These are phyloP conservation scores for Colletotrichum tamarilloi DNA, from an alignment of 2,329 filamentous ascomycete species.

Conservation along the genomic window DNA sequence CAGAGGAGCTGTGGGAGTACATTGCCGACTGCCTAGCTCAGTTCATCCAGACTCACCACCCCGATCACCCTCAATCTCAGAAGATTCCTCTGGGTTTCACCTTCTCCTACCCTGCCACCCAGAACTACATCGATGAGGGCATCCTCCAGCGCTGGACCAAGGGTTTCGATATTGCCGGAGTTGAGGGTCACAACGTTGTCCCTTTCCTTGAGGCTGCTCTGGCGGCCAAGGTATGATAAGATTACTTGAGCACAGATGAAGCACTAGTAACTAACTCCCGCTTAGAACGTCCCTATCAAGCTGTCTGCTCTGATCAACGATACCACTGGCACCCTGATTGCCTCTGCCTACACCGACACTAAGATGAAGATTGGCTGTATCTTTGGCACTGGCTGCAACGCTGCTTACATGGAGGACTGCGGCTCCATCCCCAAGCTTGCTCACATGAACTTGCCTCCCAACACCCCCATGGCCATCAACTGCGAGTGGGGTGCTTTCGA, in stretches of 20 bases:
- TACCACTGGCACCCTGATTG: slow-evolving; percentile 96
- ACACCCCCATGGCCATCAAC: slow-evolving; percentile 93
- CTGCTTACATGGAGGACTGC: slow-evolving; percentile 95
- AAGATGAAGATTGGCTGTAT: slow-evolving; percentile 97
- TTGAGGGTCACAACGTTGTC: slow-evolving; percentile 91
- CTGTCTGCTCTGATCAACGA: slow-evolving; percentile 96
- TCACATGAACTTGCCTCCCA: slow-evolving; percentile 86
- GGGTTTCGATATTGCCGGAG: slow-evolving; percentile 92
- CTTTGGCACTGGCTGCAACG: slow-evolving; percentile 98
- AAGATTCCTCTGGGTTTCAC: slow-evolving; percentile 90
- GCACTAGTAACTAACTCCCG: background rate
- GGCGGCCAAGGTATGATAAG: slow-evolving; percentile 66
- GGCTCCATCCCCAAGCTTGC: slow-evolving; percentile 94
- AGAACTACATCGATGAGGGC: slow-evolving; percentile 93
- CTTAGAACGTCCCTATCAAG: slow-evolving; percentile 87
- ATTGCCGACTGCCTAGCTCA: slow-evolving; percentile 92
- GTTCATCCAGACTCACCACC: slow-evolving; percentile 89
- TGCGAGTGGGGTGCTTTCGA: slow-evolving; percentile 98
- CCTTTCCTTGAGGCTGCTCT: slow-evolving; percentile 87
- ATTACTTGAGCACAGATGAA: background rate
- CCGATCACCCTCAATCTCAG: slow-evolving; percentile 69
- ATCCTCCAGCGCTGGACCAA: slow-evolving; percentile 97
- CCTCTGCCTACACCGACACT: slow-evolving; percentile 94
- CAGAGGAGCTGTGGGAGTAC: slow-evolving; percentile 93
- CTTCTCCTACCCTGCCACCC: slow-evolving; percentile 94